Evolutionary conservation across 2,329 filamentous ascomycete genomes (phyloP), one percentile per base, ranked within the genome.

Genomic region (Gaeumannomyces sp.): DNA sequence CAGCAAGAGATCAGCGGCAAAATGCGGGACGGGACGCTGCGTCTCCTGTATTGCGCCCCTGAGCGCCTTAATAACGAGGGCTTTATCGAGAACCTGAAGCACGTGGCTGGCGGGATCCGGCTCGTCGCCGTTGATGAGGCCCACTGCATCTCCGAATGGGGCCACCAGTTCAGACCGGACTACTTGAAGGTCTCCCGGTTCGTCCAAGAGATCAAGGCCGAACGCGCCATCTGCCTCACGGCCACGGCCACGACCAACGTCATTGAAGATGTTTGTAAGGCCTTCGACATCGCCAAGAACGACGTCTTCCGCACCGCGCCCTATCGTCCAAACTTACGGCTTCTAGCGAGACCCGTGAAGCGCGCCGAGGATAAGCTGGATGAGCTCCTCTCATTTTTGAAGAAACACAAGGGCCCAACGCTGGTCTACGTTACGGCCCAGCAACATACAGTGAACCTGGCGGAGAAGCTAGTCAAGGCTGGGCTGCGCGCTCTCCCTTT

Each of bases 111-210:
- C 65, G 92, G 97, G 76, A 84, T 98, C 22, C 89, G 90, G 14
- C 87, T 94, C 19, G 87, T 98, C 68, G 94, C 91, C 61, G 88
- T 98, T 65, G 94, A 98, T 72, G 94, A 98, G 77, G 94, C 94
- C 2, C 94, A 98, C 75, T 98, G 94, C 75, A 96, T 98, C 70
- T 96, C 92, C 28, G 93, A 97, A 87, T 97, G 94, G 94, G 94
- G 94, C 1, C 93, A 98, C 74, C 94, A 98, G 75, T 98, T 98
- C 74, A 89, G 94, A 27, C 91, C 89, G 38, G 91, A 93, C 65
- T 98, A 60, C 29, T 19, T 97, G 76, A 93, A 95, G 73, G 83
- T 98, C 10, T 88, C 86, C 2, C 97, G 92, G 87, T 95, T 98
- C 79, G 89, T 91, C 69, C 83, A 86, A 61, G 87, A 87, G 7